Percentiles rank a stretch among this genome's conserved stretches.
Conservation (phyloP, 345 rosid genomes). For the Ceriops zippeliana region DNA sequence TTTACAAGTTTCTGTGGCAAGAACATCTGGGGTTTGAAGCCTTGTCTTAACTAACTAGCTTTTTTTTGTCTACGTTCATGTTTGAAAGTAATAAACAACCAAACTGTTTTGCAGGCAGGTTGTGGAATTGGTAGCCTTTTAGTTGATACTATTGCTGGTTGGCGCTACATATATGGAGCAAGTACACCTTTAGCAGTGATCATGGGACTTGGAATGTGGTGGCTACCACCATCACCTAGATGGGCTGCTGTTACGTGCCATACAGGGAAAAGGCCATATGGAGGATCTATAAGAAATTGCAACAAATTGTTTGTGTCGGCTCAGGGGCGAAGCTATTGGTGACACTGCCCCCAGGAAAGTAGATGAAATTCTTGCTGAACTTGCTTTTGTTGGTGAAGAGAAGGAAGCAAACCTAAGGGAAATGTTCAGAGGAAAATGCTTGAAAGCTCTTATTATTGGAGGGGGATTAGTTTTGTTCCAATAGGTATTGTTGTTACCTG, state of each 20-base stretch:
- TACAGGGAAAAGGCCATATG: constrained; percentile 72
- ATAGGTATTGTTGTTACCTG: constrained; percentile 48
- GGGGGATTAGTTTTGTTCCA: constrained; percentile 92
- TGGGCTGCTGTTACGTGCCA: constrained; percentile 81
- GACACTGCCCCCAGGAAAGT: constrained; percentile 64
- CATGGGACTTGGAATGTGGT: constrained; percentile 96
- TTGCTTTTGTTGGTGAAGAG: constrained; percentile 63
- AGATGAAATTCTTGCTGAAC: constrained; percentile 70
- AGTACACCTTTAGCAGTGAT: constrained; percentile 68
- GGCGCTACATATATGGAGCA: constrained; percentile 94
- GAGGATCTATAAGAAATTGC: constrained; percentile 62
- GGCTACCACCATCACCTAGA: constrained; percentile 92
- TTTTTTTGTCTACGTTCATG: not conserved
- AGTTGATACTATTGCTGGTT: constrained; percentile 63
- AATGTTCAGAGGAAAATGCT: constrained; percentile 74
- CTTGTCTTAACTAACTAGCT: not conserved
- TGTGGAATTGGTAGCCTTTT: constrained; percentile 85
- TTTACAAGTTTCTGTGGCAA: constrained; percentile 12
- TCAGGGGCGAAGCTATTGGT: constrained; percentile 72
- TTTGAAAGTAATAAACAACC: not conserved
- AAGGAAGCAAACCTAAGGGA: constrained; percentile 55
- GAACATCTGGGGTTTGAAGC: constrained; percentile 14
- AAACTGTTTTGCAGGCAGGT: constrained; percentile 59
- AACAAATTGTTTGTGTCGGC: constrained; percentile 52
- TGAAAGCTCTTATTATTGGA: constrained; percentile 81